Evolutionary conservation across 345 rosid genomes (phyloP), one percentile per base, ranked within the genome.

Genomic region (Eucalyptus cloeziana): DNA sequence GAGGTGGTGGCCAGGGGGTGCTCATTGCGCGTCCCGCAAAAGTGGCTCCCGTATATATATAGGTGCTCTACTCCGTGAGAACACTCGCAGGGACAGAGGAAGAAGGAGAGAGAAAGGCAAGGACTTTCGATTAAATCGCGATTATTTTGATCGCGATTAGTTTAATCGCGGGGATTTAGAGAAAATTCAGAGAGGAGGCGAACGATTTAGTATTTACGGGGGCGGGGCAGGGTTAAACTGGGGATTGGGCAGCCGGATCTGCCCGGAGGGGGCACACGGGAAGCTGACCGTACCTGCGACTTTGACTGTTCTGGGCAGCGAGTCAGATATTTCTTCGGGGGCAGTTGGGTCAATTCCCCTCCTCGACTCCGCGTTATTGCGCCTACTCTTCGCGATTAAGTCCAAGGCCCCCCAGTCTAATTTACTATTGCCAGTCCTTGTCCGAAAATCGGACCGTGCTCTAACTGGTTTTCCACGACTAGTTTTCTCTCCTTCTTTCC

Each of bases 221-320:
- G 10, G n/a, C n/a, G n/a, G n/a, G n/a, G n/a, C n/a, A 40, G 67
- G 47, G 54, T 15, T 83, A 47, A 51, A 69, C 7, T 56, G 69
- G 27, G 27, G 8, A 44, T 88, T 45, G 83, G 86, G 47, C 40
- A 31, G 58, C 47, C 25, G 54, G 80, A 56, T 88, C 86, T 89
- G 90, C 90, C 88, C 90, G 86, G 33, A 50, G 50, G 17, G 25
- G 30, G 19, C n/a, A 40, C 24, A 3, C 4, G 33, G 8, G 37
- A 40, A 7, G 17, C 67, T 49, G 88, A 80, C 89, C 87, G 90
- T 81, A 31, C 16, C 49, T 5, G 69, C 47, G 24, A 37, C 86
- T 87, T 37, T 71, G 86, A 86, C 88, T 76, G 79, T 86, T 86
- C 87, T 76, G 90, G 90, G 88, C 90, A 89, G 90, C 67, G 44